phyloP scores from a whole-genome alignment of 108 stramenopile genomes.

The Nitzschia sp. region DNA sequence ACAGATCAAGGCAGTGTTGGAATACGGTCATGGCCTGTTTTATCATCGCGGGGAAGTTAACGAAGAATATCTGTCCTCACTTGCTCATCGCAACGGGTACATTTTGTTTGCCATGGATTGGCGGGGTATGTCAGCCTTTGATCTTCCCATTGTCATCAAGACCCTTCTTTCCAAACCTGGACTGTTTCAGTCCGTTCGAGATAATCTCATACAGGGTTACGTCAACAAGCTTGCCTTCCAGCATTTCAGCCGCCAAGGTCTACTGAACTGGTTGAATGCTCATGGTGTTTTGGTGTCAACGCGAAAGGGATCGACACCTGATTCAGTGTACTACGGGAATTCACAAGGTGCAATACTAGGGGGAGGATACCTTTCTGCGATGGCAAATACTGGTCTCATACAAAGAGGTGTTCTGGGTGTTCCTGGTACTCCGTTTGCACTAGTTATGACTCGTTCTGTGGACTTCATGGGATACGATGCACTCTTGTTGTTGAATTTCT shows the following conservation, averaged over 20 bases:
- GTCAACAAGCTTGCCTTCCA: constrained; percentile 56
- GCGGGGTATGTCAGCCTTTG: constrained; percentile 69
- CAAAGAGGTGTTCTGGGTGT: constrained; percentile 62
- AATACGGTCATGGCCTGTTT: constrained; percentile 82
- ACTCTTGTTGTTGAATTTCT: constrained; percentile 56
- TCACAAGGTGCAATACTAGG: constrained; percentile 80
- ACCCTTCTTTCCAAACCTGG: constrained; percentile 41
- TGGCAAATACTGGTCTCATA: constrained; percentile 44
- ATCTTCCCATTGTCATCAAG: constrained; percentile 53
- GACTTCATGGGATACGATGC: constrained; percentile 60
- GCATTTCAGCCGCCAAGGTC: constrained; percentile 43
- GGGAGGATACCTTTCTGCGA: constrained; percentile 52
- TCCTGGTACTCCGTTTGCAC: constrained; percentile 74
- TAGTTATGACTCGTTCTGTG: constrained; percentile 57
- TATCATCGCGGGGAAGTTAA: constrained; percentile 45
- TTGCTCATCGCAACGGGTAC: constrained; percentile 64
- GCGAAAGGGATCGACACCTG: not conserved
- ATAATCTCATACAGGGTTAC: constrained; percentile 64
- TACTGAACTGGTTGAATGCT: constrained; percentile 25
- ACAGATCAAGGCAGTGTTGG: constrained; percentile 51
- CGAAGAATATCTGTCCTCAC: constrained; percentile 24
- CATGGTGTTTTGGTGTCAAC: constrained; percentile 8
- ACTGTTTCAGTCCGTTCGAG: constrained; percentile 42
- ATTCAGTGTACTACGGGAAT: constrained; percentile 69
- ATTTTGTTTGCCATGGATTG: constrained; percentile 65